phyloP scores from a whole-genome alignment of 495 filamentous ascomycete species.

The Podospora anserina region DNA sequence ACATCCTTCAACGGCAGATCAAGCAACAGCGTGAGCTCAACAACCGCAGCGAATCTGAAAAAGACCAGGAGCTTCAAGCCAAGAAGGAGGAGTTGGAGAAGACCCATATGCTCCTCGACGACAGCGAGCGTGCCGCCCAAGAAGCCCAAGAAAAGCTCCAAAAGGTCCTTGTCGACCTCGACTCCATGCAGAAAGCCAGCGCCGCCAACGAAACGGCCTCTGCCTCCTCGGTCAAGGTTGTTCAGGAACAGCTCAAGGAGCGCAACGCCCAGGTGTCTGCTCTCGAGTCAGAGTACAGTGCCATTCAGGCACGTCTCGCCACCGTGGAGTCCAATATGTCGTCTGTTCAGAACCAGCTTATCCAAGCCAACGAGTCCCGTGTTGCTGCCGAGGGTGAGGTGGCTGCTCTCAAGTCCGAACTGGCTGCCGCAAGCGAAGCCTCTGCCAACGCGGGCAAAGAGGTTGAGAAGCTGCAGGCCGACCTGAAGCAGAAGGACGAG shows the following conservation, averaged over 20 bases:
- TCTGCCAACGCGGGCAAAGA: constrained; percentile 29
- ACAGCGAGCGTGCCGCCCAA: constrained; percentile 48
- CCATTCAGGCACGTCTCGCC: constrained; percentile 42
- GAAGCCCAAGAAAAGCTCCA: constrained; percentile 45
- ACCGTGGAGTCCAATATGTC: constrained; percentile 23
- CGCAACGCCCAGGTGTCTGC: constrained; percentile 47
- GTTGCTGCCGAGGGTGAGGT: constrained; percentile 31
- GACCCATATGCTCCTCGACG: constrained; percentile 47
- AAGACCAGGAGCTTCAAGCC: constrained; percentile 52
- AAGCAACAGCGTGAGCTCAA: constrained; percentile 90
- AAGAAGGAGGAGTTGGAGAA: constrained; percentile 54
- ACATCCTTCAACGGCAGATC: constrained; percentile 78
- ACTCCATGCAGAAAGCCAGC: constrained; percentile 39
- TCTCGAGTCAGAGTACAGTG: constrained; percentile 42
- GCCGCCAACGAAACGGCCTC: constrained; percentile 35
- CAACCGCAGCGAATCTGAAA: constrained; percentile 59
- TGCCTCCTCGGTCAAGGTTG: constrained; percentile 36
- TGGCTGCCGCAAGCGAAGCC: constrained; percentile 6
- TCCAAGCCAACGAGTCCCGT: constrained; percentile 15
- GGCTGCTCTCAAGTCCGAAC: constrained; percentile 25
- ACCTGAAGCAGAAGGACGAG: constrained; percentile 51
- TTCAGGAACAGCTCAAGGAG: constrained; percentile 50
- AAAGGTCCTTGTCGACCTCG: constrained; percentile 53
- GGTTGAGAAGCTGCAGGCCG: constrained; percentile 31
- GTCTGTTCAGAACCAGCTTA: constrained; percentile 16